phyloP scores from a whole-genome alignment of 805 yeast species.

The Priceomyces haplophilus region DNA sequence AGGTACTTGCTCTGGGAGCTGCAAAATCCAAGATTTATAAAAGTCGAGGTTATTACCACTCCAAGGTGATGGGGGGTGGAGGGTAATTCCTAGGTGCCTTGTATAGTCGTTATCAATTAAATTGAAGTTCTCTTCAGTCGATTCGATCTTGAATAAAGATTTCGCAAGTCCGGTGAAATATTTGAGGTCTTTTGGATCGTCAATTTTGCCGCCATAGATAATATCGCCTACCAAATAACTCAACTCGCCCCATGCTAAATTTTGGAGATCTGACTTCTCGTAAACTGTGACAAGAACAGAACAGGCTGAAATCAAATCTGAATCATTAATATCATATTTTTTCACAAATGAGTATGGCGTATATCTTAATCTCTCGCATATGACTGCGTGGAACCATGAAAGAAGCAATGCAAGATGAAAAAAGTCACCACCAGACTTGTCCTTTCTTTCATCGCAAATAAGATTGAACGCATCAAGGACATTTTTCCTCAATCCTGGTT shows the following conservation, averaged over 20 bases:
- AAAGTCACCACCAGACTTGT: conserved; percentile 39
- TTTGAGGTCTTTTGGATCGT: conserved; percentile 37
- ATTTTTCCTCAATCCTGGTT: conserved; percentile 54
- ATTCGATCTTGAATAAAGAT: conserved; percentile 33
- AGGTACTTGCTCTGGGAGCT: conserved; percentile 52
- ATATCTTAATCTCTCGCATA: conserved; percentile 57
- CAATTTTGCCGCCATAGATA: conserved; percentile 67
- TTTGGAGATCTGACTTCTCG: conserved; percentile 18
- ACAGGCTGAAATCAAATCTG: conserved; percentile 59
- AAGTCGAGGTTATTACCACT: conserved; percentile 19
- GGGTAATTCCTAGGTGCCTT: conserved; percentile 7
- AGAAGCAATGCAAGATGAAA: conserved; percentile 50
- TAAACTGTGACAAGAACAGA: conserved; percentile 43
- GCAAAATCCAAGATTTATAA: conserved; percentile 48
- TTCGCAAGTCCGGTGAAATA: conserved; percentile 33
- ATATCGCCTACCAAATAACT: conserved; percentile 48
- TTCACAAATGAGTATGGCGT: conserved; percentile 62
- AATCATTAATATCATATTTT: conserved; percentile 66
- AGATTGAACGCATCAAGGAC: conserved; percentile 38
- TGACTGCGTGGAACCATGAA: conserved; percentile 67
- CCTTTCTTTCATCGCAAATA: conserved; percentile 13
- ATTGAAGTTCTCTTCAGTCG: conserved; percentile 44
- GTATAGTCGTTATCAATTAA: conserved; percentile 31
- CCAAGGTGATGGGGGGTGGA: conserved; percentile 45
- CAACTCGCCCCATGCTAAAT: conserved; percentile 54